Evolutionary conservation across 176 grass and related monocot genomes (phyloP).

Genomic region (Bolboschoenus planiculmis): DNA sequence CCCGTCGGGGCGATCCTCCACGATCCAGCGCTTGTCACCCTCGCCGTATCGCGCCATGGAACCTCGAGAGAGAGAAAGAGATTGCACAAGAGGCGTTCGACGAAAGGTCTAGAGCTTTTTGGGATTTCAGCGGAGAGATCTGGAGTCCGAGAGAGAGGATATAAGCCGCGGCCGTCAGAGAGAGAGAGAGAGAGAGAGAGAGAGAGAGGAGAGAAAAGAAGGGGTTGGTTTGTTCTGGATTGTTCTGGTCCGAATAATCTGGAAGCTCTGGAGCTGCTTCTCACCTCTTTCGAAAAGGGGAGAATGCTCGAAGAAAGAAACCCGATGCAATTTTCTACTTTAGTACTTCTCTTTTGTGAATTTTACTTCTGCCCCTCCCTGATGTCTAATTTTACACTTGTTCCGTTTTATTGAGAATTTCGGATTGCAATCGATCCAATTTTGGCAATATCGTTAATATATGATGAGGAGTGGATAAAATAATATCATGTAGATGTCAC

Average conservation of each 20-base stretch:
- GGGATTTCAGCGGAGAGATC: slow-evolving; percentile 44
- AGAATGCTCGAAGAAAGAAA: too few relatives aligned
- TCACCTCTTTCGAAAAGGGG: neutral
- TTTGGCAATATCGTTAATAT: too few relatives aligned
- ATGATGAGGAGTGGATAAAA: too few relatives aligned
- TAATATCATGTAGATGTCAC: too few relatives aligned
- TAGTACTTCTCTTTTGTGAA: neutral
- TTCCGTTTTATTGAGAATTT: too few relatives aligned
- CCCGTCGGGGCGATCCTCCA: slow-evolving; percentile 81
- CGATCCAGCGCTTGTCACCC: slow-evolving; percentile 98
- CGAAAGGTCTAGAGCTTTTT: slow-evolving; percentile 56
- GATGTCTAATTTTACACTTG: too few relatives aligned
- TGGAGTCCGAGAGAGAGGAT: slow-evolving; percentile 47
- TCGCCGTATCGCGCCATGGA: slow-evolving; percentile 84
- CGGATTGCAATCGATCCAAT: too few relatives aligned
- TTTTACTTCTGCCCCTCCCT: too few relatives aligned
- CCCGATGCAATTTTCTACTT: neutral
- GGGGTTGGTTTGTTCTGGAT: neutral
- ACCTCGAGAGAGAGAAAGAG: neutral
- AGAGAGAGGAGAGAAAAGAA: neutral
- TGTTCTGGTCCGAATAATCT: neutral
- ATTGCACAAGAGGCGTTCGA: slow-evolving; percentile 70
- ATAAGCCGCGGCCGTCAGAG: slow-evolving; percentile 21
- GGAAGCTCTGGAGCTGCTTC: too few relatives aligned
- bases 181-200: neutral